phyloP scores from a whole-genome alignment of 805 yeast genomes.

The Metschnikowia sp. region DNA sequence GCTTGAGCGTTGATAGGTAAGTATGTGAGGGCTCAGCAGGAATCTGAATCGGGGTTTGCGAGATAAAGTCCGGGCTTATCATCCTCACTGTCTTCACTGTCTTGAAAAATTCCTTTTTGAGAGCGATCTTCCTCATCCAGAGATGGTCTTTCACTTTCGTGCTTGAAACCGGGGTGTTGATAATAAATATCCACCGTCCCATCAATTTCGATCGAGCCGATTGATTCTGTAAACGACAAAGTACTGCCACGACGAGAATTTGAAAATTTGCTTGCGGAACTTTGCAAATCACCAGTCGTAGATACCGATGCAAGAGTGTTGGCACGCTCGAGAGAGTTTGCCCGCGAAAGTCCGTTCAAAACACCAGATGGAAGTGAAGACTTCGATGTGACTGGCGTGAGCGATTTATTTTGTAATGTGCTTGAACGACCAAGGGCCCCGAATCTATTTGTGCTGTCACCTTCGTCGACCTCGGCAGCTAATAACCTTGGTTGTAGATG shows the following conservation, averaged over 20 bases:
- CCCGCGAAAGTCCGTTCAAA: constrained; percentile 19
- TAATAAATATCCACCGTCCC: constrained; percentile 31
- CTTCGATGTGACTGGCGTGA: constrained; percentile 14
- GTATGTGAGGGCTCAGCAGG: constrained; percentile 23
- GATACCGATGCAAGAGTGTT: constrained; percentile 27
- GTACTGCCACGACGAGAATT: constrained; percentile 21
- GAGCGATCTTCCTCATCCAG: constrained; percentile 12
- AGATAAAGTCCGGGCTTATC: constrained; percentile 47
- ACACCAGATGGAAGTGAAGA: constrained; percentile 14
- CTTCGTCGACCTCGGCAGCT: constrained; percentile 72
- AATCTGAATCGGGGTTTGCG: constrained; percentile 54
- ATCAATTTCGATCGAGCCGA: constrained; percentile 28
- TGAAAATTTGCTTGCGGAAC: constrained; percentile 17
- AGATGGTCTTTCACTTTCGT: constrained; percentile 24
- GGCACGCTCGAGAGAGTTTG: constrained; percentile 29
- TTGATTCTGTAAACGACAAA: constrained; percentile 23
- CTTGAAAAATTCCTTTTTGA: constrained; percentile 8
- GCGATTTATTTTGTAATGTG: constrained; percentile 6
- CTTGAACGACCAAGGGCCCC: constrained; percentile 12
- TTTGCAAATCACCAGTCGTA: constrained; percentile 16
- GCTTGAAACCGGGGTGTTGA: constrained; percentile 40
- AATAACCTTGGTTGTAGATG: constrained; percentile 61
- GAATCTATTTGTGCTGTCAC: constrained; percentile 13
- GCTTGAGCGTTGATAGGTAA: too few relatives aligned
- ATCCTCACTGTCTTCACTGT: constrained; percentile 27